phyloP scores from a whole-genome alignment of 345 rosid genomes.

The Acer saccharum region DNA sequence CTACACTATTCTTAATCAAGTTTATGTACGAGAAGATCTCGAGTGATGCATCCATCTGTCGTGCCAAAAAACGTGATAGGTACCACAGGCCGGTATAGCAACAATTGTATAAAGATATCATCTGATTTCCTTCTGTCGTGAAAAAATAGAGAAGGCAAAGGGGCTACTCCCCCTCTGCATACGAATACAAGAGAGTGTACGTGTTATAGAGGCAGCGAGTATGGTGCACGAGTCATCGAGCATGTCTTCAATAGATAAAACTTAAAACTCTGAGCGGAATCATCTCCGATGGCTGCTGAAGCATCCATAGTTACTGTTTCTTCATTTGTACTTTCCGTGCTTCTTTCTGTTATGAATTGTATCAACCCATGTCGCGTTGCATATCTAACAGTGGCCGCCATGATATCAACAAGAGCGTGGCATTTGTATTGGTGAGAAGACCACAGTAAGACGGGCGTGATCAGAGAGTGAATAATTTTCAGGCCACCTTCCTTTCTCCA shows the following conservation, averaged over 20 bases:
- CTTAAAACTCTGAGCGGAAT: neutral
- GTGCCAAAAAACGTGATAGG: neutral
- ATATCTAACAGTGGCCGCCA: slow-evolving; percentile 26
- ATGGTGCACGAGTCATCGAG: neutral
- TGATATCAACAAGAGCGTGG: slow-evolving; percentile 46
- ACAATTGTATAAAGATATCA: neutral
- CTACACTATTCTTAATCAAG: neutral
- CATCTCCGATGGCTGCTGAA: neutral
- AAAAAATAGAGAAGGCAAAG: neutral
- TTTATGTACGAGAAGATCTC: neutral
- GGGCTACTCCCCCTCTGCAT: neutral
- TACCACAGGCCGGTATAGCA: neutral
- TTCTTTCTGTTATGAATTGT: neutral
- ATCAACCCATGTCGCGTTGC: neutral
- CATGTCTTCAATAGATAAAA: neutral
- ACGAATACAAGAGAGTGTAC: neutral
- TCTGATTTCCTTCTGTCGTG: neutral
- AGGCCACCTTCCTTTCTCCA: slow-evolving; percentile 76
- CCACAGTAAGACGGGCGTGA: slow-evolving; percentile 75
- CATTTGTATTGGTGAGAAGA: slow-evolving; percentile 70
- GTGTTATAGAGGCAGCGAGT: neutral
- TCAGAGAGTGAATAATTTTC: slow-evolving; percentile 77
- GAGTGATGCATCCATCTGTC: neutral
- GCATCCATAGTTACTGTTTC: neutral
- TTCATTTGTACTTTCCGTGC: neutral